phyloP scores from a whole-genome alignment of 1,139 yeast species.

The Debaryomyces sp. region DNA sequence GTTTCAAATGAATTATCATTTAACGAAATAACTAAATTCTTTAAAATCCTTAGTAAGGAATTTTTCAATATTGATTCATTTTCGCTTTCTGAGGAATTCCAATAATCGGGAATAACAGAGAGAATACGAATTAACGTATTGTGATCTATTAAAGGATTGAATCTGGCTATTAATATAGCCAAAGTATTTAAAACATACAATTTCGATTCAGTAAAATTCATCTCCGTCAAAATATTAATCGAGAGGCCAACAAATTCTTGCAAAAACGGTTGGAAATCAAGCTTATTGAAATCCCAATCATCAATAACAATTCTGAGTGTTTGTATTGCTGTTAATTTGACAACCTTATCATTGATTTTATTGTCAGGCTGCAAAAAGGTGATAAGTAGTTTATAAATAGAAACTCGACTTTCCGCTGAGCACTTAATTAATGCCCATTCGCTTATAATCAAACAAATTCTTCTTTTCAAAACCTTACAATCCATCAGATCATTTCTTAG shows the following conservation, averaged over 20 bases:
- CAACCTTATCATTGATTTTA: constrained; percentile 68
- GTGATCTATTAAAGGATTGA: constrained; percentile 60
- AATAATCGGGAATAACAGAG: constrained; percentile 66
- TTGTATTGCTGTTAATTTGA: constrained; percentile 73
- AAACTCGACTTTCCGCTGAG: constrained; percentile 57
- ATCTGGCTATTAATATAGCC: constrained; percentile 63
- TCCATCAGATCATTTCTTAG: constrained; percentile 46
- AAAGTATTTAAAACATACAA: constrained; percentile 68
- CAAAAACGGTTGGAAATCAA: constrained; percentile 66
- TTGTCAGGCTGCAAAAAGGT: constrained; percentile 44
- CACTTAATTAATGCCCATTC: constrained; percentile 82
- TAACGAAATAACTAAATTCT: constrained; percentile 64
- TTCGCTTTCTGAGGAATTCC: constrained; percentile 61
- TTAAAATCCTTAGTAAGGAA: constrained; percentile 68
- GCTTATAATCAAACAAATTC: constrained; percentile 72
- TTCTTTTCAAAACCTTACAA: constrained; percentile 67
- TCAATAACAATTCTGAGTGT: constrained; percentile 70
- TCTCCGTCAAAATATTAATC: constrained; percentile 46
- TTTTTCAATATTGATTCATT: constrained; percentile 72
- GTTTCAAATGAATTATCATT: constrained; percentile 61
- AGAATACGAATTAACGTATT: constrained; percentile 57
- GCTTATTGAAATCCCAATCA: constrained; percentile 83
- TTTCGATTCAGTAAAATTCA: constrained; percentile 72
- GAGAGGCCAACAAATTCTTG: constrained; percentile 54
- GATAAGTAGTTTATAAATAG: constrained; percentile 59